Evolutionary conservation across 257 asterid genomes (phyloP), one percentile per base, ranked within the genome.

Genomic region (Parsonsia alboflavescens): DNA sequence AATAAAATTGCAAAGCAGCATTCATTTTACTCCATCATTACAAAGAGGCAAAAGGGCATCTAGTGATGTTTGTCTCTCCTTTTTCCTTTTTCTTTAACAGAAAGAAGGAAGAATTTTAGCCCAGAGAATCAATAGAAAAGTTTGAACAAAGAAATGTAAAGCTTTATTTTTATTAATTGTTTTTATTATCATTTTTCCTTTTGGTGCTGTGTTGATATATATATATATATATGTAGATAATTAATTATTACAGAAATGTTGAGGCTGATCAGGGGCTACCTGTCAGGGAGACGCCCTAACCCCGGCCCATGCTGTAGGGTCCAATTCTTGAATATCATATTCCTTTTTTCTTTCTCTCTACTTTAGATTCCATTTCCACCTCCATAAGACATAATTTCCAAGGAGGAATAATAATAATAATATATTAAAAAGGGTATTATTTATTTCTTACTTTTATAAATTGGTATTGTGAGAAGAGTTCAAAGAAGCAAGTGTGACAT

Each of bases 221-320:
- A n/a, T n/a, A n/a, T n/a, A n/a, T n/a, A n/a, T n/a, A n/a, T n/a
- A n/a, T n/a, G n/a, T n/a, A n/a, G n/a, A n/a, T n/a, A n/a, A n/a
- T n/a, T n/a, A n/a, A n/a, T n/a, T n/a, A n/a, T n/a, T n/a, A 67
- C 36, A 73, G 78, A 79, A 79, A 75, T 75, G 53, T 56, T 46
- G 75, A 73, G 49, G 15, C 28, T 4, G 53, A 65, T 1, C 39
- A 33, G 83, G 76, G 15, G 84, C 78, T 77, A 80, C 81, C 50
- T 80, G 79, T 75, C 77, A 42, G 36, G 46, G 77, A 77, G 84
- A 71, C 75, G 80, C 84, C 67, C 68, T 69, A 63, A 65, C 41
- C 71, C 76, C 64, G 49, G 72, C 70, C 68, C 78, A 41, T 70
- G 26, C 33, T 45, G 48, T 42, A 44, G 71, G 65, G 6, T 30